Conservation (phyloP, 306 rosid species). For the Carpinus fangiana region DNA sequence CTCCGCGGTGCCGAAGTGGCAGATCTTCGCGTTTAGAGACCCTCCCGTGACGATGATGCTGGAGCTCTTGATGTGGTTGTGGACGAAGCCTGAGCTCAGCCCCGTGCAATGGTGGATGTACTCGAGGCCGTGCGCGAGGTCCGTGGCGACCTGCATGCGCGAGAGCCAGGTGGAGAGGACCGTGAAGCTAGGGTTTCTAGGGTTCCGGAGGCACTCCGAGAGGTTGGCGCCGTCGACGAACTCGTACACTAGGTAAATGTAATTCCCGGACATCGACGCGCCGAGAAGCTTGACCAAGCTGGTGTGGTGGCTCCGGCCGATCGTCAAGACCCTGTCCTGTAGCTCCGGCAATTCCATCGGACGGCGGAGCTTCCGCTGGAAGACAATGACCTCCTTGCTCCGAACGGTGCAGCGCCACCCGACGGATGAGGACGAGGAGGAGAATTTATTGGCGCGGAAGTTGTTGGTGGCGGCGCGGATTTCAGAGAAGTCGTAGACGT, state of each 20-base stretch:
- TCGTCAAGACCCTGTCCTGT: conserved; percentile 40
- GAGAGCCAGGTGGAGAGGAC: conserved; percentile 70
- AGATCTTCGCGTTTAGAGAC: conserved; percentile 51
- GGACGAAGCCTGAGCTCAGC: conserved; percentile 50
- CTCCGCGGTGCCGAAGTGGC: conserved; percentile 88
- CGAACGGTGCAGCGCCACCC: conserved; percentile 73
- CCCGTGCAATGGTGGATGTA: conserved; percentile 82
- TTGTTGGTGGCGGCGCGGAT: conserved; percentile 64
- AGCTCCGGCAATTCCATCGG: conserved; percentile 50
- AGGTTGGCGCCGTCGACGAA: conserved; percentile 70
- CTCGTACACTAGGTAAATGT: conserved; percentile 67
- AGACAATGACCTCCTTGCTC: conserved; percentile 53
- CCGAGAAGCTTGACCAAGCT: conserved; percentile 80
- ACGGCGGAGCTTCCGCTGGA: conserved; percentile 66
- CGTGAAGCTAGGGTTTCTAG: conserved; percentile 73
- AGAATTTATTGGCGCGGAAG: conserved; percentile 40
- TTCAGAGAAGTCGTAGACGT: conserved; percentile 64
- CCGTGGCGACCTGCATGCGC: conserved; percentile 78
- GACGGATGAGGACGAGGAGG: conserved; percentile 56
- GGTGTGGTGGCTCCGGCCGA: conserved; percentile 70
- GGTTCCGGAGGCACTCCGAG: conserved; percentile 73
- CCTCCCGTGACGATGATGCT: conserved; percentile 58
- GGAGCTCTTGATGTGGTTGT: conserved; percentile 80
- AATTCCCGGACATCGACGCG: conserved; percentile 64
- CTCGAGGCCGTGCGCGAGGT: conserved; percentile 88